Base-by-base conservation (phyloP, 768 basidiomycete species). In the Trametes meyenii region DNA sequence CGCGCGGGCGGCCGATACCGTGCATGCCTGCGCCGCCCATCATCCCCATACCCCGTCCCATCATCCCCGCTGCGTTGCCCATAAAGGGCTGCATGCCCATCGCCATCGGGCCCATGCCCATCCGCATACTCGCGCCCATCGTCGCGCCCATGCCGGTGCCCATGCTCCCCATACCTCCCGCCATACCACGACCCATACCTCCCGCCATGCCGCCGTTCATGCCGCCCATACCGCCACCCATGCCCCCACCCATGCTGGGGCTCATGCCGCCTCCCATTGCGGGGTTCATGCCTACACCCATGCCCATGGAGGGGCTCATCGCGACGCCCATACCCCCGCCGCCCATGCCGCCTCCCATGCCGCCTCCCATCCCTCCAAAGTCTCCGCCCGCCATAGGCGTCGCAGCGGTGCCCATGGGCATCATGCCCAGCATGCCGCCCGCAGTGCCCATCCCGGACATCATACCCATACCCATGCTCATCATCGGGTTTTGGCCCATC, bases 231-330 rank as follows among this genome's bases (percentile, higher is more conserved):
- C 51, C 58, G 24, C 50, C 60, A 40, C 44, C 64, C 69, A 70
- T 68, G 36, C 57, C 58, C 2, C 58, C 67, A 21, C 55, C 63
- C 43, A 67, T 67, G 33, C 63, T 60, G 1, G 55, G 23, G 80
- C 77, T 3, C 84, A 84, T 17, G 78, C 78, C 55, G 81, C 78
- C 5, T 76, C 82, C 49, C 83, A 84, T 66, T 19, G 52, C 57
- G 23, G 44, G 58, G 21, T 40, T 38, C 65, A 66, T 66, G 6
- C 49, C 58, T 11, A 58, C 58, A n/a, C 65, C 57, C 66, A 65
- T 65, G 35, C 83, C 50, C 83, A 84, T 66, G 46, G 52, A 8
- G 16, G 36, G 58, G 21, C 26, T 44, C 65, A 66, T 66, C 12
- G 69, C 73, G 10, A 61, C 58, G 24, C 63, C 56, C 66, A 67